These are phyloP conservation scores for Phellopilus nigrolimitatus DNA, from an alignment of 1,284 basidiomycete genomes.

Conservation along the genomic window DNA sequence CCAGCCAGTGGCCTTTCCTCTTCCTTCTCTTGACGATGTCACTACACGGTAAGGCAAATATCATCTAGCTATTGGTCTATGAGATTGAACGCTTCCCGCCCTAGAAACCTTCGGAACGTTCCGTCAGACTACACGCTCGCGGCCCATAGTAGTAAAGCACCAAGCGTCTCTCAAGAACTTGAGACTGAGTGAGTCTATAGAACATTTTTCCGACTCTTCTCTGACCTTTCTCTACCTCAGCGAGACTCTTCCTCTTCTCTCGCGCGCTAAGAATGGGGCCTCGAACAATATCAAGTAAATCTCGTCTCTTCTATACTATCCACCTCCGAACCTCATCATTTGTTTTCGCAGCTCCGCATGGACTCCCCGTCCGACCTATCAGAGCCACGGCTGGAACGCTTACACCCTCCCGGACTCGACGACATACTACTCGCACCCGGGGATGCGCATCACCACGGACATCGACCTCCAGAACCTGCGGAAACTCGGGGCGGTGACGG, in stretches of 20 bases:
- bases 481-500: conserved; percentile 45
- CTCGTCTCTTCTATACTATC: conserved; percentile 17
- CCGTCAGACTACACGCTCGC: conserved; percentile 20
- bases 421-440: conserved; percentile 61
- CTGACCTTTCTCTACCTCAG: neutral
- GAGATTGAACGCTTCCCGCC: neutral
- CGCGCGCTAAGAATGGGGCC: neutral
- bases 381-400: conserved; percentile 55
- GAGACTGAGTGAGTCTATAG: conserved; percentile 13
- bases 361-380: conserved; percentile 26
- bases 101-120: conserved; percentile 12
- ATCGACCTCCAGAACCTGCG: conserved; percentile 50
- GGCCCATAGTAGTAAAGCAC: conserved; percentile 12
- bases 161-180: conserved; percentile 10
- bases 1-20: conserved; percentile 5
- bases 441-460: conserved; percentile 56
- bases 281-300: conserved; percentile 6
- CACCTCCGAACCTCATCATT: conserved; percentile 1
- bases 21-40: conserved; percentile 17
- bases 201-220: neutral
- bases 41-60: conserved; percentile 4
- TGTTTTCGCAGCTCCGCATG: conserved; percentile 25
- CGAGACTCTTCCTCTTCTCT: conserved; percentile 16
- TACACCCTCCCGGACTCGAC: conserved; percentile 63
- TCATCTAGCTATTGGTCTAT: neutral